Conservation (phyloP, 129 eudicot species). For the Flaveria ramosissima region DNA sequence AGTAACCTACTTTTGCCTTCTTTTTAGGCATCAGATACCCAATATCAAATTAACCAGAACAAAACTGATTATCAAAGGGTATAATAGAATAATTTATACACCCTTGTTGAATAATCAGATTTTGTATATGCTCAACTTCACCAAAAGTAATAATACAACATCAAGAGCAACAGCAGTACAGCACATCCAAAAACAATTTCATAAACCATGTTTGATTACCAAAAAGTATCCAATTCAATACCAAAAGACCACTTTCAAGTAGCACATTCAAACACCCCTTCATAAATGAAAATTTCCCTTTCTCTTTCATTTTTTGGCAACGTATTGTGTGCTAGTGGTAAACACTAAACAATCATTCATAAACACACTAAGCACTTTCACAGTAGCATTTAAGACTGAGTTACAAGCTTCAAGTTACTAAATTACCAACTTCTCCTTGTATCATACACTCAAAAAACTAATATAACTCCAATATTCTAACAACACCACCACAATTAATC, state of each 20-base stretch:
- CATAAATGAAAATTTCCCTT: background rate
- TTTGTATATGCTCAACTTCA: background rate
- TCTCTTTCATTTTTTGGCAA: background rate
- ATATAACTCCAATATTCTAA: no score
- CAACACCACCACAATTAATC: background rate
- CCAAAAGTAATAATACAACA: background rate
- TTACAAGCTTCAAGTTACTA: background rate
- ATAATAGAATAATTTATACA: background rate
- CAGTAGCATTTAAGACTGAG: background rate
- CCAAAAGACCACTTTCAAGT: no score
- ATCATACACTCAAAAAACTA: background rate
- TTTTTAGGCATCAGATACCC: background rate
- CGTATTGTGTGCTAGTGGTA: background rate
- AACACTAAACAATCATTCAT: conserved; percentile 8
- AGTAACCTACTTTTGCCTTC: background rate
- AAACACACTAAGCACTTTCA: background rate
- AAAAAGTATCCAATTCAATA: no score
- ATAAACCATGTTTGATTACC: no score
- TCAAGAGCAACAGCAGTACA: background rate
- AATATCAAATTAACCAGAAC: background rate
- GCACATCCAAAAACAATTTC: background rate
- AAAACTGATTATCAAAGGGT: background rate
- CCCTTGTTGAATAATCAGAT: background rate
- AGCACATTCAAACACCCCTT: background rate
- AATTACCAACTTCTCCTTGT: background rate